Base-by-base conservation (phyloP, 768 basidiomycete genomes). In the Hygrocybe coccinea region DNA sequence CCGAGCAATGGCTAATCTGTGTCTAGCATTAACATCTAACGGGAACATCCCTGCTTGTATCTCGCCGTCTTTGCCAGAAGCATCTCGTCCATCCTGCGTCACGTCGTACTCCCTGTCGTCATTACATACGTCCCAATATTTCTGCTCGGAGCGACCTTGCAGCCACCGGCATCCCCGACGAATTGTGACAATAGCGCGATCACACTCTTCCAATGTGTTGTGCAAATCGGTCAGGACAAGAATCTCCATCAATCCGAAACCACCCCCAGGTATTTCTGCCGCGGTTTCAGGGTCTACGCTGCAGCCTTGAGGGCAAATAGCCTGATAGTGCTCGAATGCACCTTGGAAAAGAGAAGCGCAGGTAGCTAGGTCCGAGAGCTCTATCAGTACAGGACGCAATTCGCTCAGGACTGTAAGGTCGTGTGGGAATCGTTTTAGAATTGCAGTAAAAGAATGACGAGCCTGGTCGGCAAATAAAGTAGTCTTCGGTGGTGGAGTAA, bases 41-140 rank as follows among this genome's bases (percentile, higher is more conserved):
- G 74, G 75, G 65, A 81, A 84, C 50, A 75, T 76, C 22, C 85
- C 87, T 2, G 80, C 77, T 44, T 77, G 77, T 5, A 84, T 64
- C 36, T 79, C 78, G 2, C 78, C 79, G 36, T 71, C 64, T 56
- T 77, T 75, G 37, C 72, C 69, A 10, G 64, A 50, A 22, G 61
- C 63, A 17, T 60, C 14, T 37, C 62, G 46, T 25, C 63, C 63
- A 60, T 69, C 56, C 65, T 71, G 67, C 44, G 71, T 68, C 17
- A 78, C 63, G 64, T 93, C 91, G 64, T 82, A 99, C 69, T 99
- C 95, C 48, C 94, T 76, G 65, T 99, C 95, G 65, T 99, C 95
- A 29, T 80, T 80, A 52, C 84, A 81, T 19, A 78, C 67, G 60
- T 93, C 89, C 93, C 94, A 97, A 55, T 86, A 84, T 52, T 74